Conservation (phyloP, 345 rosid genomes). For the Luvunga scandens region DNA sequence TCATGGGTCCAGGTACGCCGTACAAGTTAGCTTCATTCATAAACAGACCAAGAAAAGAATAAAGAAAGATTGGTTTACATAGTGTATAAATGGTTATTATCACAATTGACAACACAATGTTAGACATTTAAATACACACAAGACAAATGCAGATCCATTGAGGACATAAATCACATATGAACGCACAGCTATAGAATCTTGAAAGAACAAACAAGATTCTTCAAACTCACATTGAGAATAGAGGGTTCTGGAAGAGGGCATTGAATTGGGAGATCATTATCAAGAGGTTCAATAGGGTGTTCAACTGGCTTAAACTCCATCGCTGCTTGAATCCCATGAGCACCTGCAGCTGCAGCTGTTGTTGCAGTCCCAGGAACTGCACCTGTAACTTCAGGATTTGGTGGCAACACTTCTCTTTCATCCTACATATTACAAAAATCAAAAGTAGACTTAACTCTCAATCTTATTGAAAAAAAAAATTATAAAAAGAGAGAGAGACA, state of each 20-base stretch:
- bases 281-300: slow-evolving; percentile 84
- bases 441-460: neutral
- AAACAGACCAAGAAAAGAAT: neutral
- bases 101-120: neutral
- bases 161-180: neutral
- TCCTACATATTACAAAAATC: slow-evolving; percentile 39
- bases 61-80: neutral
- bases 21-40: neutral
- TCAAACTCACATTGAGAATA: slow-evolving; percentile 69
- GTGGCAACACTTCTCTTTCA: slow-evolving; percentile 62
- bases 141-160: neutral
- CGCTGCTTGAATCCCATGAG: slow-evolving; percentile 90
- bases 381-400: slow-evolving; percentile 40
- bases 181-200: neutral
- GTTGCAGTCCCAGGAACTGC: slow-evolving; percentile 39
- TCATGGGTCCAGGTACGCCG: neutral
- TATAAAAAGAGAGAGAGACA: neutral
- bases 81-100: neutral
- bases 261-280: slow-evolving; percentile 72
- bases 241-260: slow-evolving; percentile 94
- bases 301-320: slow-evolving; percentile 92
- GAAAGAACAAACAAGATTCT: neutral
- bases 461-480: neutral
- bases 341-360: slow-evolving; percentile 24
- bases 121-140: neutral